phyloP scores from a whole-genome alignment of 345 rosid genomes.

The Erodium maritimum region DNA sequence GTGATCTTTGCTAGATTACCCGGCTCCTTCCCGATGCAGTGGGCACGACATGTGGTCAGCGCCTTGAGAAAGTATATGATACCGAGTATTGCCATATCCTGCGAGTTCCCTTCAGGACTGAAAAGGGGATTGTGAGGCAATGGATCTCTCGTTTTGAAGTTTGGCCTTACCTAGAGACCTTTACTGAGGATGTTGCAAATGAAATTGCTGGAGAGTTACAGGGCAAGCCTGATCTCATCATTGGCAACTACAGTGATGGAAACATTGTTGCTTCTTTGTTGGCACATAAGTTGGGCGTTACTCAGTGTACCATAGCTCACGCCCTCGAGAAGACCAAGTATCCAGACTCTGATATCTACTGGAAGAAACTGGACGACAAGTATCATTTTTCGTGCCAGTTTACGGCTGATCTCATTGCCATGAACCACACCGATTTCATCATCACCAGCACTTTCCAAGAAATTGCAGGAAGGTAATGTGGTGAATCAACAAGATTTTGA shows the following conservation, averaged over 20 bases:
- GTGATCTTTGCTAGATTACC: slow-evolving; percentile 34
- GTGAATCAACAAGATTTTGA: no score
- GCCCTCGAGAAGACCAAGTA: slow-evolving; percentile 95
- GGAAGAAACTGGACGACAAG: slow-evolving; percentile 85
- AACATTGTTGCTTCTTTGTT: slow-evolving; percentile 86
- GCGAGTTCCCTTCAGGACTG: slow-evolving; percentile 73
- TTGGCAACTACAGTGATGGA: slow-evolving; percentile 94
- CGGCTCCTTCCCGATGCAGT: slow-evolving; percentile 85
- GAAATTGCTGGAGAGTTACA: slow-evolving; percentile 76
- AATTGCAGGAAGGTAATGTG: slow-evolving; percentile 97
- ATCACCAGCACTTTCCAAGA: slow-evolving; percentile 98
- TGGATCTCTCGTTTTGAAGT: slow-evolving; percentile 98
- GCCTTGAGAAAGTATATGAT: slow-evolving; percentile 74
- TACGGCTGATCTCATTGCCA: slow-evolving; percentile 85
- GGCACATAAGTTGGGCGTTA: slow-evolving; percentile 81
- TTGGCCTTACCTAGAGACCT: slow-evolving; percentile 91
- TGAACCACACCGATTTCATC: slow-evolving; percentile 96
- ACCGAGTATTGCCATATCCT: slow-evolving; percentile 71
- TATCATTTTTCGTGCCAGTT: slow-evolving; percentile 95
- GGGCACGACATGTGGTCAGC: slow-evolving; percentile 90
- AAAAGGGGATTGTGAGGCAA: slow-evolving; percentile 62
- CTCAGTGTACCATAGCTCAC: slow-evolving; percentile 97
- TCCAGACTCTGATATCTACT: slow-evolving; percentile 89
- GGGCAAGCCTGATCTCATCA: slow-evolving; percentile 84
- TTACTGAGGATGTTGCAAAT: slow-evolving; percentile 78